Conservation (phyloP, 73 alveolate species). For the Uronychia binucleata region DNA sequence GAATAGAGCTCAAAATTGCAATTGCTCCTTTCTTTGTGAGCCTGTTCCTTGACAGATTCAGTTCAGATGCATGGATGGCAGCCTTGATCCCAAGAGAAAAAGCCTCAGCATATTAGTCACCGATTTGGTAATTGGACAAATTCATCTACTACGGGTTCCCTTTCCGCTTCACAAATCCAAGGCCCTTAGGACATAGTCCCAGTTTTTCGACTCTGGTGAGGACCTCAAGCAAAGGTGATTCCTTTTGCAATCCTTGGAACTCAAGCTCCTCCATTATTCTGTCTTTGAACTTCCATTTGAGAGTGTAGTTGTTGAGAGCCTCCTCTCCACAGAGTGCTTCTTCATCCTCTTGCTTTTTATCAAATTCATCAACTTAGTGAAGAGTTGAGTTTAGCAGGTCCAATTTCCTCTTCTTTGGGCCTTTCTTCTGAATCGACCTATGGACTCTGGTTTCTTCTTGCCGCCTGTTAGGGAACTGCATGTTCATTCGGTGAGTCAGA, state of each 20-base stretch:
- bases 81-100: conserved; percentile 45
- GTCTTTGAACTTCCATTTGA: conserved; percentile 3
- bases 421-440: neutral
- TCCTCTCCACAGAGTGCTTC: conserved; percentile 25
- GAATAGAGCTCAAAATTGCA: neutral
- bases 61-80: neutral
- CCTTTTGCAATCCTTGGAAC: neutral
- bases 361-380: no score
- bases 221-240: conserved; percentile 36
- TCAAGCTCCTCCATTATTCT: neutral
- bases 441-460: neutral
- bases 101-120: conserved; percentile 59
- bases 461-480: neutral
- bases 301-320: conserved; percentile 17
- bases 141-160: conserved; percentile 32
- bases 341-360: no score
- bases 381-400: no score
- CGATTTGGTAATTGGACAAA: conserved; percentile 19
- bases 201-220: conserved; percentile 15
- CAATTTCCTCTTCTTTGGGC: no score
- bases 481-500: neutral
- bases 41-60: conserved; percentile 15
- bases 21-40: conserved; percentile 8
- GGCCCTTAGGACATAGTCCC: conserved; percentile 35
- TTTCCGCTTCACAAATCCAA: conserved; percentile 58